phyloP scores from a whole-genome alignment of 75 land plant genomes.

The Picea glauca region DNA sequence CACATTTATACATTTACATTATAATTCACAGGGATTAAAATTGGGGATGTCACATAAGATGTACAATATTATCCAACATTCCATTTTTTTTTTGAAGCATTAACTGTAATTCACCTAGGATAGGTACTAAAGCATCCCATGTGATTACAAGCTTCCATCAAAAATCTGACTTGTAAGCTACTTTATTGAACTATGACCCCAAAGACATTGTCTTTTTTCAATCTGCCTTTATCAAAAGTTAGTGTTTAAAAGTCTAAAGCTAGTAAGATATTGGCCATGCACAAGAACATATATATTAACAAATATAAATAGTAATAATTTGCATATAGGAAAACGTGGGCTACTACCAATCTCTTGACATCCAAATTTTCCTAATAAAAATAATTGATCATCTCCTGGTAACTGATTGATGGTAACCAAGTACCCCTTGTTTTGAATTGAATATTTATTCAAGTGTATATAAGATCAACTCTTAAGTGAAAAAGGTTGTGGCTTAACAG shows the following conservation, averaged over 20 bases:
- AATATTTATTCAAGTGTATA: background rate
- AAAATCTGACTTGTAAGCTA: background rate
- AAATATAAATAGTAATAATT: background rate
- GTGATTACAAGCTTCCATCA: constrained; percentile 75
- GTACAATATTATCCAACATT: background rate
- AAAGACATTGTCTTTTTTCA: background rate
- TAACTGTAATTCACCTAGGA: constrained; percentile 18
- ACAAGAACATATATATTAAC: background rate
- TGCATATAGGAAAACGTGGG: background rate
- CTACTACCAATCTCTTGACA: background rate
- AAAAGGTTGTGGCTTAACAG: background rate
- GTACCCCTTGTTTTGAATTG: background rate
- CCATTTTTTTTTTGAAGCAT: too few species aligned
- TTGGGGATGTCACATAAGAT: background rate
- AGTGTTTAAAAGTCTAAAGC: background rate
- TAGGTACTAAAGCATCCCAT: constrained; percentile 64
- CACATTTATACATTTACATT: too few species aligned
- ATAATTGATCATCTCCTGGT: background rate
- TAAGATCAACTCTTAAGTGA: background rate
- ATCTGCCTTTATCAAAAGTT: background rate
- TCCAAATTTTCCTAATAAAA: background rate
- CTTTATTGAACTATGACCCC: background rate
- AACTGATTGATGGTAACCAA: background rate
- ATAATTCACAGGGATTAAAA: too few species aligned
- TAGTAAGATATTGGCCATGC: background rate